Conservation (phyloP, 2,329 filamentous ascomycete species). For the Didymella pomorum region DNA sequence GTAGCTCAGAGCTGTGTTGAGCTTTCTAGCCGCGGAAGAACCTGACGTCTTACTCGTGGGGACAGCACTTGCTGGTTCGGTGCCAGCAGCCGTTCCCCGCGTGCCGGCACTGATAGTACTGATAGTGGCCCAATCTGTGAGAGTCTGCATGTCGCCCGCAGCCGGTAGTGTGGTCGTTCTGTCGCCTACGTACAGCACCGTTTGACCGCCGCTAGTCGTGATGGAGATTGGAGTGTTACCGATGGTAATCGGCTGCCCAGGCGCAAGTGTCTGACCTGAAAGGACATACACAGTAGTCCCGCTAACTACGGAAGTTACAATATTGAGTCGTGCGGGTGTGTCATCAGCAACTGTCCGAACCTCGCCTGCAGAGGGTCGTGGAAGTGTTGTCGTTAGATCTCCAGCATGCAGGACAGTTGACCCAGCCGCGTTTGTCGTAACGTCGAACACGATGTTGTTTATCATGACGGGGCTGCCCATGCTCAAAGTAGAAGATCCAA, state of each 20-base stretch:
- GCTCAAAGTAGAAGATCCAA: slow-evolving; percentile 24
- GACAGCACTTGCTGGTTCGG: not conserved
- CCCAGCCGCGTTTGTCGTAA: slow-evolving; percentile 26
- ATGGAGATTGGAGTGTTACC: slow-evolving; percentile 26
- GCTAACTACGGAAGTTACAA: slow-evolving; percentile 23
- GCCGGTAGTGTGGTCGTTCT: slow-evolving; percentile 25
- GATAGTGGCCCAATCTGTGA: slow-evolving; percentile 5
- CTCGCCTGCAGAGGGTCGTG: slow-evolving; percentile 7
- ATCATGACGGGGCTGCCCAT: slow-evolving; percentile 20
- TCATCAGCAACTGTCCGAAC: slow-evolving; percentile 2
- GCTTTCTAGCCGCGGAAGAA: not conserved
- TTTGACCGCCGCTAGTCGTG: slow-evolving; percentile 10
- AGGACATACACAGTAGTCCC: slow-evolving; percentile 29
- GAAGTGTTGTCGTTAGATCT: slow-evolving; percentile 25
- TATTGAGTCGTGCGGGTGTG: not conserved
- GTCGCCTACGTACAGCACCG: slow-evolving; percentile 27
- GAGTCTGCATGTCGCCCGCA: not conserved
- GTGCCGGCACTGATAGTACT: slow-evolving; percentile 5
- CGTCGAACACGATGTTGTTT: slow-evolving; percentile 17
- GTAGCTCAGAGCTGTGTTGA: not conserved
- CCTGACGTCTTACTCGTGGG: slow-evolving; percentile 3
- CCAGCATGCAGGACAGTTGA: slow-evolving; percentile 27
- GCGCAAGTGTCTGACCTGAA: slow-evolving; percentile 29
- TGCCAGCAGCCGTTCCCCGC: not conserved
- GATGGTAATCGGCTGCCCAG: slow-evolving; percentile 28